Percentiles rank a stretch among this genome's conserved stretches.
Conservation (phyloP, 176 grass and related monocot genomes). For the Areca catechu region DNA sequence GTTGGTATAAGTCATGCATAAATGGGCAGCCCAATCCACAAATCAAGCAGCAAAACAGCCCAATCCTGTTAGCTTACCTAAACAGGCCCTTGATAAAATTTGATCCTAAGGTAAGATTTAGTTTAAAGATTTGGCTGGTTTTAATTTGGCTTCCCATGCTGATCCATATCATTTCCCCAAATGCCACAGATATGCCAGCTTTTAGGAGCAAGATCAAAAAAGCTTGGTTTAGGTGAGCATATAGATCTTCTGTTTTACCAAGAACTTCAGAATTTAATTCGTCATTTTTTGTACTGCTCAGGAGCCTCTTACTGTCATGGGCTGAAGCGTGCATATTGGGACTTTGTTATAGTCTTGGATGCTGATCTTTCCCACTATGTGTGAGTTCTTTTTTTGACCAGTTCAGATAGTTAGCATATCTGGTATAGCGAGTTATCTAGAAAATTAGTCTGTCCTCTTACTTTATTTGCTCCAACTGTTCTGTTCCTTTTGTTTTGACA, state of each 20-base stretch:
- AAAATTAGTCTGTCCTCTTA: no score
- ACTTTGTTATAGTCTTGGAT: constrained; percentile 89
- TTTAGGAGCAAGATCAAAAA: constrained; percentile 75
- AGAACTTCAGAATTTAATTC: no score
- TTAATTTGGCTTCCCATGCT: no score
- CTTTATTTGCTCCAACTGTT: background rate
- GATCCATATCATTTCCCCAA: background rate
- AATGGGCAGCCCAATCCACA: no score
- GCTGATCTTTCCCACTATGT: constrained; percentile 89
- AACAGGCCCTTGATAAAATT: no score
- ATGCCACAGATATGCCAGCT: constrained; percentile 29
- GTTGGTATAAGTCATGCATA: no score
- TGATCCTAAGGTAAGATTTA: no score
- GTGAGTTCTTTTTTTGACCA: constrained; percentile 10
- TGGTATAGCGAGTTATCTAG: background rate
- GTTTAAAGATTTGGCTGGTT: no score
- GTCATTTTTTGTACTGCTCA: constrained; percentile 16
- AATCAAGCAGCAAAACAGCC: no score
- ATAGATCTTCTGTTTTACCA: no score
- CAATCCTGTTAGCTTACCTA: no score
- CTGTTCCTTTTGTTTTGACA: constrained; percentile 23
- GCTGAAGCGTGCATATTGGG: constrained; percentile 72
- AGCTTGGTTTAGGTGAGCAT: constrained; percentile 76
- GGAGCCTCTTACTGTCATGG: constrained; percentile 89
- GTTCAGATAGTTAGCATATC: background rate